Percentiles rank a stretch among this genome's conserved stretches.
phyloP scores from a whole-genome alignment of 192 early-diverging fungal genomes.

The Helicostylum pulchrum region DNA sequence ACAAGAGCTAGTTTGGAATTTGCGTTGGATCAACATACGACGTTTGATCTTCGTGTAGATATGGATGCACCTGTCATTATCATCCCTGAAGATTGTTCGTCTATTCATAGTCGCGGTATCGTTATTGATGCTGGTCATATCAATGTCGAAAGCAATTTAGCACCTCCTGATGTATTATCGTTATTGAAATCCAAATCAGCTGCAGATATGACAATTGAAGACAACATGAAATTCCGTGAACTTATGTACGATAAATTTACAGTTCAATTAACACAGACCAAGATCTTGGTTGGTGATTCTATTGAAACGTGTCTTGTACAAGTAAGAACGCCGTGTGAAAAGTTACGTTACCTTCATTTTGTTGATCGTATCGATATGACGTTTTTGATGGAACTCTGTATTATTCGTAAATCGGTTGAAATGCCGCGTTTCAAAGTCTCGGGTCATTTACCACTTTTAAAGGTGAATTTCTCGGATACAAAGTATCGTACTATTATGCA shows the following conservation, averaged over 20 bases:
- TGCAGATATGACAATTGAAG: constrained; percentile 53
- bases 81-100: constrained; percentile 69
- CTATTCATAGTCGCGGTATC: constrained; percentile 61
- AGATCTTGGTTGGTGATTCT: constrained; percentile 79
- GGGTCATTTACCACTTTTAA: constrained; percentile 78
- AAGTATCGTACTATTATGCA: constrained; percentile 90
- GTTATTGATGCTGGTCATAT: constrained; percentile 94
- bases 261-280: constrained; percentile 73
- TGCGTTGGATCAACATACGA: constrained; percentile 86
- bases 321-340: constrained; percentile 49
- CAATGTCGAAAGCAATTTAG: constrained; percentile 80
- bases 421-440: constrained; percentile 73
- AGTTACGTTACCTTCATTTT: constrained; percentile 68
- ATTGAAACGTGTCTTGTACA: constrained; percentile 69
- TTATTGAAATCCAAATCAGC: constrained; percentile 68
- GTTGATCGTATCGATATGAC: constrained; percentile 85
- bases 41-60: constrained; percentile 88
- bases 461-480: constrained; percentile 88
- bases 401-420: constrained; percentile 71
- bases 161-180: constrained; percentile 61
- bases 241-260: constrained; percentile 92
- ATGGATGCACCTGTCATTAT: constrained; percentile 95
- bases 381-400: constrained; percentile 81
- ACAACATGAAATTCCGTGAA: constrained; percentile 69
- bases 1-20: constrained; percentile 81